Evolutionary conservation across 2,329 filamentous ascomycete genomes (phyloP).

Genomic region (Samsoniella hepiali): DNA sequence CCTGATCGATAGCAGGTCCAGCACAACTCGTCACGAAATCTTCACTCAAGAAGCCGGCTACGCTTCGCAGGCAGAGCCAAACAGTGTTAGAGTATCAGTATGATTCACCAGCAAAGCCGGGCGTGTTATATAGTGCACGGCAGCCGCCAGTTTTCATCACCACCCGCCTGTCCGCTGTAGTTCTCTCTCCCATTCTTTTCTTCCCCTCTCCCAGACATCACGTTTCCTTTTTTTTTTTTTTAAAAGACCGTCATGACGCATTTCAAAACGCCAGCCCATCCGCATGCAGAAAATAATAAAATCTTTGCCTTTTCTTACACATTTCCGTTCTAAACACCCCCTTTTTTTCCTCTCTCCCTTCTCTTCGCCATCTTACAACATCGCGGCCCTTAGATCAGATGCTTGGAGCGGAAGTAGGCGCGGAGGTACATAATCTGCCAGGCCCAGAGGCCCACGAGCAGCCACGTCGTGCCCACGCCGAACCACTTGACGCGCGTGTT

Average conservation of each 20-base stretch:
- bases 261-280: conserved; percentile 16
- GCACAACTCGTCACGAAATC: too few species aligned
- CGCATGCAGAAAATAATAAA: neutral
- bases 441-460: conserved; percentile 81
- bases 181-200: neutral
- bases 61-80: too few species aligned
- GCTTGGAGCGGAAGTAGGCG: conserved; percentile 80
- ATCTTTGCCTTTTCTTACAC: neutral
- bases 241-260: conserved; percentile 11
- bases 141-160: neutral
- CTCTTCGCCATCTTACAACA: neutral
- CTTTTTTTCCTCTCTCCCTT: neutral
- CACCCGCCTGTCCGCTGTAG: neutral
- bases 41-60: neutral
- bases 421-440: conserved; percentile 99
- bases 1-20: too few species aligned
- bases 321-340: neutral
- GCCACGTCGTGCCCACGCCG: conserved; percentile 86
- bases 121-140: neutral
- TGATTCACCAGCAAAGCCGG: conserved; percentile 6
- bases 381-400: conserved; percentile 31
- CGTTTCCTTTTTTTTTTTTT: neutral
- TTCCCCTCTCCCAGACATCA: neutral
- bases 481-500: conserved; percentile 99
- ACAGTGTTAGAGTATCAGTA: neutral